Evolutionary conservation across 441 rosid genomes (phyloP).

Genomic region (Aleurites moluccanus): DNA sequence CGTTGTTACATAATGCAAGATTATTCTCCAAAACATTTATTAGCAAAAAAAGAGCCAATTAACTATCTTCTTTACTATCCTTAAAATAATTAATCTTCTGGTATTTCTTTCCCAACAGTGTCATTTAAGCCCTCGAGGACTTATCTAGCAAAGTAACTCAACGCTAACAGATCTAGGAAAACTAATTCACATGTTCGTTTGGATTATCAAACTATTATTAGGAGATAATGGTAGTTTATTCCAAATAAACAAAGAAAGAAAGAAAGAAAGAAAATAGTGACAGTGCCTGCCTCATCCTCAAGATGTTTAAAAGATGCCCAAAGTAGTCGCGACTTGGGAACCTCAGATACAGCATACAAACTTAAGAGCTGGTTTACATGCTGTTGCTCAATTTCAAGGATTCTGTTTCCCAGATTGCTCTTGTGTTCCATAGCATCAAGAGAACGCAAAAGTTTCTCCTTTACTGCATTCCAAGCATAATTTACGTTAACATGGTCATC

Average conservation of each 20-base stretch:
- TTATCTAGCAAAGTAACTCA: neutral
- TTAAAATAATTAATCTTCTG: constrained; percentile 8
- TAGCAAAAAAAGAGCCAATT: neutral
- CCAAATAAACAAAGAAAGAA: constrained; percentile 20
- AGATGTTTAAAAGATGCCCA: constrained; percentile 72
- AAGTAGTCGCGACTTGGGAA: constrained; percentile 67
- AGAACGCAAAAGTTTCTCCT: constrained; percentile 67
- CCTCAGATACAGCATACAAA: constrained; percentile 69
- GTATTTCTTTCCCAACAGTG: neutral
- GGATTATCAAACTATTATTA: constrained; percentile 16
- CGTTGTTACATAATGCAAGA: neutral
- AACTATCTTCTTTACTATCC: constrained; percentile 2
- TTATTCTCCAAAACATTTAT: neutral
- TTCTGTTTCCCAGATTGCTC: constrained; percentile 39
- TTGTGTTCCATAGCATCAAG: constrained; percentile 50
- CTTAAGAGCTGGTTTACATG: constrained; percentile 51
- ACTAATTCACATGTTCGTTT: neutral
- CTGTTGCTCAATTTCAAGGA: constrained; percentile 46
- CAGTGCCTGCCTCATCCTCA: constrained; percentile 73
- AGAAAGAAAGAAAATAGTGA: constrained; percentile 26
- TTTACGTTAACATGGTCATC: constrained; percentile 38
- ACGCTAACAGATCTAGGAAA: constrained; percentile 13
- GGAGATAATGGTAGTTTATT: neutral
- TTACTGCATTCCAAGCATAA: constrained; percentile 63
- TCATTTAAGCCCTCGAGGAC: neutral